Evolutionary conservation across 2,329 filamentous ascomycete species (phyloP), one percentile per base, ranked within the genome.

Genomic region (Pleoardoris graminearum): DNA sequence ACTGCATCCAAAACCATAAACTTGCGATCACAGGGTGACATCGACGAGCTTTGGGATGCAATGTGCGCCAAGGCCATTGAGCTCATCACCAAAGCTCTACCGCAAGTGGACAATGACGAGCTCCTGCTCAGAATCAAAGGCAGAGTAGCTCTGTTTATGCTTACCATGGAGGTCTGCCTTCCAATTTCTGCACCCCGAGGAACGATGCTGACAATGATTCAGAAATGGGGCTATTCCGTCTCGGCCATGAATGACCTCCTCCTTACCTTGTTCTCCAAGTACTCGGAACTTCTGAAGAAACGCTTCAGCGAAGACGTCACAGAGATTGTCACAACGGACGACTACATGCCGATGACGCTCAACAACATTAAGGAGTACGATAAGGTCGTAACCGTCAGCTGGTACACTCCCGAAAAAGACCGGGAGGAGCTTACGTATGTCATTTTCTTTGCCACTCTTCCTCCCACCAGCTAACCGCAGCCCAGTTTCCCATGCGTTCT

Each of bases 291-390:
- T 8, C 82, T 99, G 50, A 97, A 96, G 75, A 85, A 85, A 55
- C 85, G 91, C 39, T 99, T 97, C 68, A 96, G 91, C 70, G 90
- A 95, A 61, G 93, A 97, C 73, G 99, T 99, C 70, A 88, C 95
- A 70, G 93, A 97, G 77, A 87, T 88, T 61, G 84, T 88, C 21
- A 80, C 90, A n/a, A 97, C 91, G 0, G 94, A 99, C 71, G 94
- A 99, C 74, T 99, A 99, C 75, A 99, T 99, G 93, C 95, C 94
- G 2, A 97, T 99, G 94, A 90, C 91, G 1, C 96, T 97, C 71
- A 90, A 91, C 65, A 91, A 88, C 17, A 76, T 82, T 14, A 92
- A 96, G 64, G 92, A 97, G 67, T 97, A 96, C 69, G 90, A 95
- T 65, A 96, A 97, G 67, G 93, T 99, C 30, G 85, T 97, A 59